Evolutionary conservation across 2,329 filamentous ascomycete species (phyloP), one percentile per base, ranked within the genome.

Genomic region (Sporothrix inflata): DNA sequence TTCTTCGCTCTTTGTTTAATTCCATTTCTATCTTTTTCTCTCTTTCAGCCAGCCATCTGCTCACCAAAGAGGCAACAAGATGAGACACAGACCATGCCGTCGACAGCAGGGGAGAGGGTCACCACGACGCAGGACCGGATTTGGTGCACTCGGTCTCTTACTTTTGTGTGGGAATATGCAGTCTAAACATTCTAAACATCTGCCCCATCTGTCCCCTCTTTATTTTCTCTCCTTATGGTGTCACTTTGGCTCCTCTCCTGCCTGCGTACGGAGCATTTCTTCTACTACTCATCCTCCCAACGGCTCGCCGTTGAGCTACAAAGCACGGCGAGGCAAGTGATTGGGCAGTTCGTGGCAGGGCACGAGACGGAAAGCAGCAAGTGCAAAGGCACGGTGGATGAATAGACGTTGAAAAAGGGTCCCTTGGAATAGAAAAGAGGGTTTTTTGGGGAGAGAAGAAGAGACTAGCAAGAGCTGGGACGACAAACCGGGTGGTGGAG

Each of bases 41-140:
- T 14, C 63, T 47, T 66, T 47, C 40, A 49, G 45, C 65, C 16
- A 24, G 38, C 60, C 60, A 45, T 65, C 45, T 14, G 45, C 16
- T n/a, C 3, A 51, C 65, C 65, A 53, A 51, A 67, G 21, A n/a
- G 65, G 65, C 45, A 51, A 51, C 45, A 51, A 65, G 27, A 34
- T 67, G 65, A 51, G 45, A 67, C 42, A 67, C 45, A 24, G 6
- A n/a, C 27, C 27, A 53, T 53, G 65, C 65, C 45, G 65, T 67
- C 27, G 45, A 24, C 27, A 14, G 65, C 45, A 34, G 63, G 24
- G 24, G 16, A 49, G 63, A 49, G 65, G 42, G 27, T 27, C 16
- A n/a, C 27, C 47, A 14, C 45, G 45, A 51, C 24, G 1, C 27
- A n/a, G 9, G 14, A 24, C 57, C n/a, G 19, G 34, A 21, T 8